Base-by-base conservation (phyloP, 73 alveolate genomes). In the Uronychia binucleata region DNA sequence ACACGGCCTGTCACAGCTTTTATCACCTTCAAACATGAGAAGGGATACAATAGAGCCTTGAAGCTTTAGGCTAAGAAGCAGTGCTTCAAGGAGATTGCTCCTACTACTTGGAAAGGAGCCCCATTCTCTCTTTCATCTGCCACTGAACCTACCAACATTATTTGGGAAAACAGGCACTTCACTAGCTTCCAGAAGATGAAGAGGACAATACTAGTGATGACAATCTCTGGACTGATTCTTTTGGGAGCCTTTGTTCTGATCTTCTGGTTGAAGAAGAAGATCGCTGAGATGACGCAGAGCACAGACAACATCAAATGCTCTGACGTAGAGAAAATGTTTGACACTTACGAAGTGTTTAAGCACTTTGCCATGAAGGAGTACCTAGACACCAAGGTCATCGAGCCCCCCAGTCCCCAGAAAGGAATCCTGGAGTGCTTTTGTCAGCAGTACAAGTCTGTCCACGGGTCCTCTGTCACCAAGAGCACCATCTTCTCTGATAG, bases 91-190 rank as follows among this genome's bases (percentile, higher is more conserved):
- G 84, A 46, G 67, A 46, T 46, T 46, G 67, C 67, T 11, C 67
- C 67, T 46, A 19, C 5, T 11, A 46, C 67, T 46, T 46, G 67
- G 67, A 46, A 46, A 46, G 67, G 19, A 46, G 67, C 67, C 19
- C 67, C 67, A 11, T 46, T 46, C 67, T 46, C 67, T 11, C 67
- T 83, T 31, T 26, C 13, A 26, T 33, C 82, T 26, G 90, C 90
- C 13, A 13, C 90, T 27, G 90, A 86, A 75, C 92, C 92, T 5
- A 86, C 92, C 19, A 86, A 86, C 74, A 86, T 86, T 27, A 86
- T 86, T 5, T 86, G 92, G 92, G 92, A 86, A 31, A 78, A 86
- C 31, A 79, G 80, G 33, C 79, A 79, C 1, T 19, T 79, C 78
- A 79, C 88, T 0, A 34, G 30, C 5, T 19, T 34, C n/a, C 1